Evolutionary conservation across 139 green algal genomes (phyloP).

Genomic region (Chlamydomonas sphaeroides): DNA sequence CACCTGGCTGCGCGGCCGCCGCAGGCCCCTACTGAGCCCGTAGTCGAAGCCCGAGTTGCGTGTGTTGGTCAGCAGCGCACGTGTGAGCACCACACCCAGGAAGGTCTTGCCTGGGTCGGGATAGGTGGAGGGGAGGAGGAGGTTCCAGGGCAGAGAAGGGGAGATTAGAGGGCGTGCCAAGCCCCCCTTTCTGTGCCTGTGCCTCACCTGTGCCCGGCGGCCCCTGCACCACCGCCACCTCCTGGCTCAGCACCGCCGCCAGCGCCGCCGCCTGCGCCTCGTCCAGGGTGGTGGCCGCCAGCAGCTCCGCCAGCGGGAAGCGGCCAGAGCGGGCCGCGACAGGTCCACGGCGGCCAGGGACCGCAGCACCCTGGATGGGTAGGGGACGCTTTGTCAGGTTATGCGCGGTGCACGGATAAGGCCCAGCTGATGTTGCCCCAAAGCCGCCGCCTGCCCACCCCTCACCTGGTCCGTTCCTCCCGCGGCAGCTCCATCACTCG

Average conservation of each 20-base stretch:
- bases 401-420: too few relatives aligned
- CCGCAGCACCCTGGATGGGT: neutral
- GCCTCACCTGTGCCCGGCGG: conserved; percentile 79
- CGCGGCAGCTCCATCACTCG: neutral
- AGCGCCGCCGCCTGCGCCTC: conserved; percentile 61
- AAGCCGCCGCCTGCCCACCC: too few relatives aligned
- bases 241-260: conserved; percentile 49
- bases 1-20: too few relatives aligned
- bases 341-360: neutral
- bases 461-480: conserved; percentile 12
- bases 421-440: too few relatives aligned
- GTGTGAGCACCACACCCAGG: conserved; percentile 68
- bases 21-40: too few relatives aligned
- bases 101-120: conserved; percentile 72
- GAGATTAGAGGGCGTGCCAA: too few relatives aligned
- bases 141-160: too few relatives aligned
- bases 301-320: conserved; percentile 22
- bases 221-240: conserved; percentile 80
- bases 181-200: too few relatives aligned
- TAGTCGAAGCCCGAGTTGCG: neutral
- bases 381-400: too few relatives aligned
- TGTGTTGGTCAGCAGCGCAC: conserved; percentile 69
- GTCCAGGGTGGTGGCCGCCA: conserved; percentile 47
- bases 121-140: too few relatives aligned
- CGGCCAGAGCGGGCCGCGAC: neutral